Conservation (phyloP, 2,329 filamentous ascomycete genomes). For the Pyricularia grisea region DNA sequence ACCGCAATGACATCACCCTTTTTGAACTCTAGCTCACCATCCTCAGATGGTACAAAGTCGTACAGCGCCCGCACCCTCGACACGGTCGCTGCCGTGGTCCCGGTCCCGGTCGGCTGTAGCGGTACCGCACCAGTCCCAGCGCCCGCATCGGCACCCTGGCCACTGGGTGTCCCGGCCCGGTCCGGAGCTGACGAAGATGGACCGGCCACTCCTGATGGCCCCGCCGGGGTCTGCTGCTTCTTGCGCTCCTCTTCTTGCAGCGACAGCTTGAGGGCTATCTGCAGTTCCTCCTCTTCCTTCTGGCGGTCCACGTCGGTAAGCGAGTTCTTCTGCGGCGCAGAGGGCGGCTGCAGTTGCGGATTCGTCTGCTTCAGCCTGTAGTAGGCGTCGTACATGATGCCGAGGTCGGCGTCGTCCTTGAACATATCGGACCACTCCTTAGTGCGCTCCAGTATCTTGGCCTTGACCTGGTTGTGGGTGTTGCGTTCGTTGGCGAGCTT, state of each 20-base stretch:
- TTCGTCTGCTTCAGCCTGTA: slow-evolving; percentile 75
- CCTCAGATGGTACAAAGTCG: slow-evolving; percentile 89
- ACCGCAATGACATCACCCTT: slow-evolving; percentile 98
- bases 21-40: slow-evolving; percentile 92
- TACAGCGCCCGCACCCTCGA: slow-evolving; percentile 88
- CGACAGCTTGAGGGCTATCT: slow-evolving; percentile 89
- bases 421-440: slow-evolving; percentile 96
- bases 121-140: slow-evolving; percentile 32
- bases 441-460: slow-evolving; percentile 95
- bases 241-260: slow-evolving; percentile 75
- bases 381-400: slow-evolving; percentile 96
- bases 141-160: slow-evolving; percentile 13
- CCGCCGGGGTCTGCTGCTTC: slow-evolving; percentile 31
- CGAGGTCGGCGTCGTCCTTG: slow-evolving; percentile 75
- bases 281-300: slow-evolving; percentile 94
- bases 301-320: slow-evolving; percentile 84
- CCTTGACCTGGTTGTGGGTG: slow-evolving; percentile 91
- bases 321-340: slow-evolving; percentile 84
- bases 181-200: slow-evolving; percentile 17
- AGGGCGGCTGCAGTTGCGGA: slow-evolving; percentile 82
- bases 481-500: slow-evolving; percentile 90
- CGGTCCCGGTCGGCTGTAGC: slow-evolving; percentile 56
- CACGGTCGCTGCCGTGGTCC: slow-evolving; percentile 92
- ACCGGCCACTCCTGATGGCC: slow-evolving; percentile 23
- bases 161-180: slow-evolving; percentile 20